These are phyloP conservation scores for Melastoma candidum DNA, from an alignment of 441 rosid species.

Conservation along the genomic window DNA sequence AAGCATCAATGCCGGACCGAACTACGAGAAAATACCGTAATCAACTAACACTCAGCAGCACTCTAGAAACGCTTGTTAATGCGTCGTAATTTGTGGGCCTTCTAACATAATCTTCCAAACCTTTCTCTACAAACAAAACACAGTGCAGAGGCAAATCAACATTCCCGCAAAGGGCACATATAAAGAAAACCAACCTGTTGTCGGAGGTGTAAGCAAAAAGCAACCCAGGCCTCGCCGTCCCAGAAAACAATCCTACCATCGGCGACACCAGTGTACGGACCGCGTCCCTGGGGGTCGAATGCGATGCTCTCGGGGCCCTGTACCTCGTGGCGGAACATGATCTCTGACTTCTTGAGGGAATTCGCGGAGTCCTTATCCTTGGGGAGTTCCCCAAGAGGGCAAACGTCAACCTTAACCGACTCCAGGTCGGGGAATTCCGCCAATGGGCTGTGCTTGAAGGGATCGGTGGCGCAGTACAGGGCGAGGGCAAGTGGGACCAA, in stretches of 20 bases:
- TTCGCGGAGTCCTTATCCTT: slow-evolving; percentile 38
- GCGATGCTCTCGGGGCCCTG: slow-evolving; percentile 95
- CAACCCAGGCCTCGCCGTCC: slow-evolving; percentile 60
- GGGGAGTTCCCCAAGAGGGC: slow-evolving; percentile 35
- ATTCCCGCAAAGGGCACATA: not conserved
- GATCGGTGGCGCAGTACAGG: slow-evolving; percentile 66
- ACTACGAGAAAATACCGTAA: no score
- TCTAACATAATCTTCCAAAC: no score
- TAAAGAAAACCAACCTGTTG: slow-evolving; percentile 34
- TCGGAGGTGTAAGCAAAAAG: slow-evolving; percentile 63
- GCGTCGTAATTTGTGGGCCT: no score
- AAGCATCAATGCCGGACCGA: no score
- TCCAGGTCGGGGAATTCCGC: slow-evolving; percentile 54
- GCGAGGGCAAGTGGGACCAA: slow-evolving; percentile 42
- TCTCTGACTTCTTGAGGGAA: slow-evolving; percentile 61
- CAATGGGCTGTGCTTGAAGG: slow-evolving; percentile 59
- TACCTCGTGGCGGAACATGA: slow-evolving; percentile 57
- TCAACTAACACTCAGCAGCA: no score
- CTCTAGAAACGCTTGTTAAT: no score
- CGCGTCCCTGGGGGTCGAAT: slow-evolving; percentile 77
- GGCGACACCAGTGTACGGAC: slow-evolving; percentile 87
- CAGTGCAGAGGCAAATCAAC: not conserved
- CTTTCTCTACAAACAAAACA: not conserved
- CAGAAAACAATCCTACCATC: slow-evolving; percentile 76
- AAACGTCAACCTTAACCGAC: slow-evolving; percentile 33